A percentile compares a stretch with the other conserved stretches of the same genome.
Evolutionary conservation across 345 rosid species (phyloP).

Genomic region (Microthlaspi erraticum): DNA sequence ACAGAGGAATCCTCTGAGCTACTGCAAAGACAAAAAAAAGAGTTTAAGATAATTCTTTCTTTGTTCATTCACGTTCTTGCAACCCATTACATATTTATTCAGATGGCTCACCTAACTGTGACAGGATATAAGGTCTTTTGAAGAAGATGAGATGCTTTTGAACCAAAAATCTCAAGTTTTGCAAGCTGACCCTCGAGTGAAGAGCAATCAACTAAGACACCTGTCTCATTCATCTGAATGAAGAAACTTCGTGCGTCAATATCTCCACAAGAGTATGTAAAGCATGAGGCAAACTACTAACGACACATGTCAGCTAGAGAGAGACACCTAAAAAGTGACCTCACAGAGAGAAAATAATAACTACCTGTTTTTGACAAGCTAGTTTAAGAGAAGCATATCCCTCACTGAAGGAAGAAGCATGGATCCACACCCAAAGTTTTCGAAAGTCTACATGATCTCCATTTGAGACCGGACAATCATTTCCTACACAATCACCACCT

Average conservation of each 20-base stretch:
- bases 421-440: slow-evolving; percentile 86
- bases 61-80: slow-evolving; percentile 12
- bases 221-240: slow-evolving; percentile 60
- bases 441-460: slow-evolving; percentile 40
- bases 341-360: neutral
- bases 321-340: slow-evolving; percentile 2
- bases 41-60: slow-evolving; percentile 10
- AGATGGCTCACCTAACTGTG: slow-evolving; percentile 54
- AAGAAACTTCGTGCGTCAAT: slow-evolving; percentile 12
- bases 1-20: slow-evolving; percentile 41
- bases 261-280: slow-evolving; percentile 18
- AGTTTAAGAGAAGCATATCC: slow-evolving; percentile 69
- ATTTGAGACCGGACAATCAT: slow-evolving; percentile 30
- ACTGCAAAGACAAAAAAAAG: slow-evolving; percentile 51
- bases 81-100: neutral
- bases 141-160: slow-evolving; percentile 72
- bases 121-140: slow-evolving; percentile 57
- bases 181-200: slow-evolving; percentile 86
- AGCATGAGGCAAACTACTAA: slow-evolving; percentile 24
- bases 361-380: slow-evolving; percentile 75
- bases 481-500: slow-evolving; percentile 28
- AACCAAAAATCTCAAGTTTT: slow-evolving; percentile 74
- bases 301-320: neutral
- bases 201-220: slow-evolving; percentile 54
- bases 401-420: slow-evolving; percentile 79